These are phyloP conservation scores for Rosa persica DNA, from an alignment of 306 rosid genomes.

Conservation along the genomic window DNA sequence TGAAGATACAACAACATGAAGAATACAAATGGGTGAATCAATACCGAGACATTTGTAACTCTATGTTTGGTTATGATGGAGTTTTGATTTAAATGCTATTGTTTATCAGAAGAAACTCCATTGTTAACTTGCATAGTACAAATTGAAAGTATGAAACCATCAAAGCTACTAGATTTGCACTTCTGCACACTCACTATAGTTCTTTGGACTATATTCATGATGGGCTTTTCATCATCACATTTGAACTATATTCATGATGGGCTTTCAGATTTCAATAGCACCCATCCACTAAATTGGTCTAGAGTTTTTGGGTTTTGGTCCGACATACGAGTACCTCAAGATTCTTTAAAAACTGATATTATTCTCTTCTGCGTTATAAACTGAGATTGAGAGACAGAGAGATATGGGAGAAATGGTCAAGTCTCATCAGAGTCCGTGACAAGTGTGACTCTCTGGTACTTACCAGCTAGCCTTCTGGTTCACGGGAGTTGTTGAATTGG, in stretches of 20 bases:
- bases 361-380: not conserved
- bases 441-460: not conserved
- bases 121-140: no score
- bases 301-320: not conserved
- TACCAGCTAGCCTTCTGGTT: not conserved
- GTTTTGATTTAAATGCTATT: no score
- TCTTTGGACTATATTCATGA: not conserved
- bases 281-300: not conserved
- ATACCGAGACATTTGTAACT: no score
- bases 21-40: no score
- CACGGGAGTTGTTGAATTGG: constrained; percentile 9
- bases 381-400: no score
- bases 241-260: not conserved
- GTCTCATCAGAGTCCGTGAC: constrained; percentile 20
- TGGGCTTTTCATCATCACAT: not conserved
- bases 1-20: not conserved
- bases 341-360: not conserved
- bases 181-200: no score
- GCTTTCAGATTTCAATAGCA: not conserved
- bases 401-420: not conserved
- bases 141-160: no score
- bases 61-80: no score
- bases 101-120: no score
- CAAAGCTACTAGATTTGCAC: no score
- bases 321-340: not conserved